Evolutionary conservation across 1,284 basidiomycete genomes (phyloP).

Genomic region (Trametes polyzona): DNA sequence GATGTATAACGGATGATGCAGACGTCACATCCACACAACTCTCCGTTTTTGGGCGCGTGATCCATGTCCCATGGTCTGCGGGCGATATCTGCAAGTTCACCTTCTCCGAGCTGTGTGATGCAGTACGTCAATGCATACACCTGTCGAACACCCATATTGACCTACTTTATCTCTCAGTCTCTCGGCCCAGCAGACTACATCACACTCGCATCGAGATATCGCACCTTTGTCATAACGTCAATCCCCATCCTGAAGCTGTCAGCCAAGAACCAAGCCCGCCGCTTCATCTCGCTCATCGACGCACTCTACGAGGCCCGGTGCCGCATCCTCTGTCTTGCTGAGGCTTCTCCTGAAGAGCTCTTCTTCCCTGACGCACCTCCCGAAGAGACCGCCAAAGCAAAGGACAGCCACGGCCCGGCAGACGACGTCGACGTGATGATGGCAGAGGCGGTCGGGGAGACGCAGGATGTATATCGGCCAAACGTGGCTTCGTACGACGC

Average conservation of each 20-base stretch:
- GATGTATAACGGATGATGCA: neutral
- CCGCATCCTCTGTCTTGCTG: constrained; percentile 49
- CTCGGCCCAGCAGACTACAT: constrained; percentile 76
- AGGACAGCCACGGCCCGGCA: neutral
- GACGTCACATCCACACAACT: constrained; percentile 18
- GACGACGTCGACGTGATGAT: constrained; percentile 51
- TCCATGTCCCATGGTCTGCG: constrained; percentile 52
- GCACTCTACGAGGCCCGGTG: constrained; percentile 60
- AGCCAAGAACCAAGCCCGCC: constrained; percentile 70
- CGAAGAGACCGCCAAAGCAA: constrained; percentile 8
- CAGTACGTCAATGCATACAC: constrained; percentile 37
- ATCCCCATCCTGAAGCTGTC: constrained; percentile 62
- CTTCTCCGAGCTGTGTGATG: constrained; percentile 66
- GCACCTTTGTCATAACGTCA: constrained; percentile 60
- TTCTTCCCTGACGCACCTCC: constrained; percentile 59
- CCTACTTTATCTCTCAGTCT: constrained; percentile 38
- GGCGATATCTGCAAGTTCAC: constrained; percentile 54
- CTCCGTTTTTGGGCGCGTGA: constrained; percentile 48
- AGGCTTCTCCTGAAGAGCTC: constrained; percentile 52
- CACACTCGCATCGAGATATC: constrained; percentile 60
- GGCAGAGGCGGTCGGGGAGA: constrained; percentile 63
- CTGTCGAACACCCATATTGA: neutral
- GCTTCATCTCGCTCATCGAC: constrained; percentile 75
- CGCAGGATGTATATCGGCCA: constrained; percentile 59
- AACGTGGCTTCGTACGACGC: constrained; percentile 64